Conservation (phyloP, 2,329 filamentous ascomycete species). For the Torrubiella hemipterigena region DNA sequence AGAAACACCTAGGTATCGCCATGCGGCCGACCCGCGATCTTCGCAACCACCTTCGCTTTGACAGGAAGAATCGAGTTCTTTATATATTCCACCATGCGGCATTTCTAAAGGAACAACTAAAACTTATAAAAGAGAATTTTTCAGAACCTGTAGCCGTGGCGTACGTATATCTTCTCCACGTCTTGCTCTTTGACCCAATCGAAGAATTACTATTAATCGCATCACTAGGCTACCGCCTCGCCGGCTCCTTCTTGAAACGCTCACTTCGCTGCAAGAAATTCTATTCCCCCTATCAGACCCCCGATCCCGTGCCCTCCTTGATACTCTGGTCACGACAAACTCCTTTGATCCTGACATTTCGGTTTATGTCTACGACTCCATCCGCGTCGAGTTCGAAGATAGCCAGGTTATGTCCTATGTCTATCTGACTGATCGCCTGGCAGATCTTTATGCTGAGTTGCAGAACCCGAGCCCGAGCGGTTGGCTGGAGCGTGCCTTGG, state of each 20-base stretch:
- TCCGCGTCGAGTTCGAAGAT: background rate
- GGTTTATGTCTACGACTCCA: background rate
- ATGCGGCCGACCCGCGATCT: slow-evolving; percentile 1
- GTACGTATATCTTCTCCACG: too few species aligned
- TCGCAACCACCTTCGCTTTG: slow-evolving; percentile 1
- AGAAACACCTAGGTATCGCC: background rate
- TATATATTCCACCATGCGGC: slow-evolving; percentile 1
- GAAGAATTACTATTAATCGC: background rate
- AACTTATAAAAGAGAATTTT: background rate
- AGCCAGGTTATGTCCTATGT: background rate
- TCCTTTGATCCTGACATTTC: slow-evolving; percentile 1
- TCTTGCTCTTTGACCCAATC: too few species aligned
- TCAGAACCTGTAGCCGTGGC: too few species aligned
- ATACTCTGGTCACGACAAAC: background rate
- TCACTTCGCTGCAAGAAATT: slow-evolving; percentile 1
- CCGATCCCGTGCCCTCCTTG: background rate
- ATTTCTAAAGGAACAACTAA: background rate
- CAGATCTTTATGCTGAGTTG: slow-evolving; percentile 1
- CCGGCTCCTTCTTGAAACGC: slow-evolving; percentile 1
- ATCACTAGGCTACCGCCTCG: background rate
- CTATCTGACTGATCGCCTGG: slow-evolving; percentile 1
- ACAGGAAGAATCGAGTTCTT: background rate
- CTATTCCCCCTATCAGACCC: slow-evolving; percentile 1
- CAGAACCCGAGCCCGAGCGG: background rate
- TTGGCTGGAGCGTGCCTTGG: background rate